Conservation (phyloP, 208 protist species). For the Trypanosoma brucei region DNA sequence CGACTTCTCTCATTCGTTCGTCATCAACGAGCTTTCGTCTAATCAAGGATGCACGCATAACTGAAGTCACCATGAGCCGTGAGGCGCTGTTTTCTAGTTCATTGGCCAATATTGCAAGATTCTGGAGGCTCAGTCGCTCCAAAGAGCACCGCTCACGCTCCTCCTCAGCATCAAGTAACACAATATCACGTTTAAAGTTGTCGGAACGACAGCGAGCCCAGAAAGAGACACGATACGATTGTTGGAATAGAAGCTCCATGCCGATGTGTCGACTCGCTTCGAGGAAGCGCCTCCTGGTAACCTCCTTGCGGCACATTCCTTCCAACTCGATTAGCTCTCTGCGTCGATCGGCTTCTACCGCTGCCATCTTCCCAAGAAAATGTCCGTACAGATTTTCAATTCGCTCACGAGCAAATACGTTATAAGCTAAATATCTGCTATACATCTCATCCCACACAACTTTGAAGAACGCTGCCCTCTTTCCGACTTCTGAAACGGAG, state of each 20-base stretch:
- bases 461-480: background rate
- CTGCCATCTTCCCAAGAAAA: background rate
- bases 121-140: constrained; percentile 20
- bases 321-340: constrained; percentile 3
- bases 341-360: constrained; percentile 7
- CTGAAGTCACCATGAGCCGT: constrained; percentile 21
- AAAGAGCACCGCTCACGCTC: constrained; percentile 22
- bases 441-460: constrained; percentile 22
- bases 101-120: constrained; percentile 25
- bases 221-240: constrained; percentile 12
- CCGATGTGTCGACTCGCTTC: constrained; percentile 19
- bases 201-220: background rate
- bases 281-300: constrained; percentile 16
- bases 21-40: constrained; percentile 14
- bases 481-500: constrained; percentile 2
- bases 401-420: background rate
- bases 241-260: constrained; percentile 20
- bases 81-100: constrained; percentile 22
- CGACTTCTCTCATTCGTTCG: constrained; percentile 5
- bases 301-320: constrained; percentile 13
- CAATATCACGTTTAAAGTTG: constrained; percentile 10
- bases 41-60: constrained; percentile 15
- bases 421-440: constrained; percentile 5
- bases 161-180: constrained; percentile 11
- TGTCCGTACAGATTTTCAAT: background rate